These are phyloP conservation scores for Immersiporthe knoxdaviesiana DNA, from an alignment of 2,329 filamentous ascomycete genomes.

Conservation along the genomic window DNA sequence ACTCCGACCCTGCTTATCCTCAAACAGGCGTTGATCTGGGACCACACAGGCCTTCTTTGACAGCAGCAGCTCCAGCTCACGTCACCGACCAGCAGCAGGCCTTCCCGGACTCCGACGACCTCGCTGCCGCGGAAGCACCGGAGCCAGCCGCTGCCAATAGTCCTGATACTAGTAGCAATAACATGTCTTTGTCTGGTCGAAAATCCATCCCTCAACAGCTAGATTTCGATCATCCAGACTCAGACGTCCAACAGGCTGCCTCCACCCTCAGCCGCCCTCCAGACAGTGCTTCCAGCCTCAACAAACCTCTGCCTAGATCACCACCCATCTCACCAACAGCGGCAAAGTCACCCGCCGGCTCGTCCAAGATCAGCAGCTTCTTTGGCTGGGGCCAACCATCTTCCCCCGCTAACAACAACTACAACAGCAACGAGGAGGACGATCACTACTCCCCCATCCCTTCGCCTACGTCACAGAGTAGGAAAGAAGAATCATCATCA, in stretches of 20 bases:
- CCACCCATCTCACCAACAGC: slow-evolving; percentile 62
- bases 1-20: slow-evolving; percentile 47
- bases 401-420: slow-evolving; percentile 51
- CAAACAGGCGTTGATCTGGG: slow-evolving; percentile 44
- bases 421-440: slow-evolving; percentile 52
- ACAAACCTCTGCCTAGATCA: slow-evolving; percentile 60
- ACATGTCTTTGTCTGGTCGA: slow-evolving; percentile 54
- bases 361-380: slow-evolving; percentile 54
- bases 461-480: not conserved
- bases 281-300: slow-evolving; percentile 42
- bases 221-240: slow-evolving; percentile 49
- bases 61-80: slow-evolving; percentile 49
- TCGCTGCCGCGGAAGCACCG: slow-evolving; percentile 30
- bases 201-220: slow-evolving; percentile 58
- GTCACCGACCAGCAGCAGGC: slow-evolving; percentile 45
- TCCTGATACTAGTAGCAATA: slow-evolving; percentile 42
- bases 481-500: slow-evolving; percentile 27
- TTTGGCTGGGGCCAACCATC: slow-evolving; percentile 58
- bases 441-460: not conserved
- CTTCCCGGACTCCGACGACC: slow-evolving; percentile 35
- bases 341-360: slow-evolving; percentile 53
- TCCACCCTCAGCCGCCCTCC: slow-evolving; percentile 31
- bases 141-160: slow-evolving; percentile 39
- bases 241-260: slow-evolving; percentile 35
- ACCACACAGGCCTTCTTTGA: slow-evolving; percentile 43